Percentiles rank a stretch among this genome's conserved stretches.
Evolutionary conservation across 1,139 yeast species (phyloP).

Genomic region (Magnusiomyces tetraspermus): DNA sequence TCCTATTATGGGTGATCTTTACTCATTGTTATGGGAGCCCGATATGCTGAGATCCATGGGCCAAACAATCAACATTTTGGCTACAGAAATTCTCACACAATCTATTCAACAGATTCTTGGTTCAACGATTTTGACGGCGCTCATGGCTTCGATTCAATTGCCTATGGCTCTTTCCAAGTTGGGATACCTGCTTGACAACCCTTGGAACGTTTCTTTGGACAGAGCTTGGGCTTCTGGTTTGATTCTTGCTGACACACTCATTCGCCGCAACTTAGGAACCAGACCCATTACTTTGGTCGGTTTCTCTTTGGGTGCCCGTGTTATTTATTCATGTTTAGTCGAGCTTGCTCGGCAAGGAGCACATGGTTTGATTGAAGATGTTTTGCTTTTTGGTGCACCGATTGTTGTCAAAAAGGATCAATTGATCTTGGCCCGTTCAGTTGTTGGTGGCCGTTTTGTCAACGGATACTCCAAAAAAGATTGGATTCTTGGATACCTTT

Average conservation of each 20-base stretch:
- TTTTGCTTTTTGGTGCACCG: slow-evolving; percentile 82
- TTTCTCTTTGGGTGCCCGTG: slow-evolving; percentile 87
- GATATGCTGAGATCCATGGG: slow-evolving; percentile 95
- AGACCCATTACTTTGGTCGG: slow-evolving; percentile 91
- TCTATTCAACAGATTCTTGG: slow-evolving; percentile 94
- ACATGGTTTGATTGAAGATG: slow-evolving; percentile 82
- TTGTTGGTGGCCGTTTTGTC: slow-evolving; percentile 81
- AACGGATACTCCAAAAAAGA: slow-evolving; percentile 89
- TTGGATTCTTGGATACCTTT: slow-evolving; percentile 92
- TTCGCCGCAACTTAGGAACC: slow-evolving; percentile 80
- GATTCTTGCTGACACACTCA: slow-evolving; percentile 81
- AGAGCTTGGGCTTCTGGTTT: slow-evolving; percentile 97
- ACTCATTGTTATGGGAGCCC: slow-evolving; percentile 93
- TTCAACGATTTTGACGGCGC: slow-evolving; percentile 79
- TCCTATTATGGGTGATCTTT: slow-evolving; percentile 95
- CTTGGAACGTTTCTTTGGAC: slow-evolving; percentile 95
- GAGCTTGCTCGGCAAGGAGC: slow-evolving; percentile 84
- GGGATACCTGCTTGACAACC: slow-evolving; percentile 86
- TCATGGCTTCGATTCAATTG: slow-evolving; percentile 90
- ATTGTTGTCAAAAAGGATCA: slow-evolving; percentile 72
- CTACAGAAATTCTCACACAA: slow-evolving; percentile 86
- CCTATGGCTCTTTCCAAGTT: slow-evolving; percentile 89
- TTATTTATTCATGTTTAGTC: slow-evolving; percentile 79
- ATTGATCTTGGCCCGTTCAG: slow-evolving; percentile 68
- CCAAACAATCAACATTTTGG: slow-evolving; percentile 85